These are phyloP conservation scores for Yamadazyma diddensiae DNA, from an alignment of 1,139 yeast genomes.

Conservation along the genomic window DNA sequence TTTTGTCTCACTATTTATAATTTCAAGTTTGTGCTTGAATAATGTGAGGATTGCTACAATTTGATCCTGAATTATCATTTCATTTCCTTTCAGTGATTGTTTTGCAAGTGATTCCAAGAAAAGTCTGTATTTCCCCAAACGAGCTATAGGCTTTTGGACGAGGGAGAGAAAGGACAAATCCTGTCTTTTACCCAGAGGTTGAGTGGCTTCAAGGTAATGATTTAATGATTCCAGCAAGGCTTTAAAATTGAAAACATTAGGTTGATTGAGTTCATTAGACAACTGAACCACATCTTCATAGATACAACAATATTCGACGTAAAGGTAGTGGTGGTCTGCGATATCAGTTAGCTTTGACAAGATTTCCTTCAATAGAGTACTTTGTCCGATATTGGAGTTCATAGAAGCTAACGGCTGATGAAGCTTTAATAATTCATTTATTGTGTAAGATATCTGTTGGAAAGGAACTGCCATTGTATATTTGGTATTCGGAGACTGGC, in stretches of 20 bases:
- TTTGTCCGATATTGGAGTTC: not conserved
- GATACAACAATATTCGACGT: constrained; percentile 42
- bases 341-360: constrained; percentile 1
- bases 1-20: constrained; percentile 24
- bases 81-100: not conserved
- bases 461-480: constrained; percentile 12
- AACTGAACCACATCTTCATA: constrained; percentile 38
- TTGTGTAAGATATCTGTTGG: constrained; percentile 8
- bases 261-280: constrained; percentile 16
- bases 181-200: constrained; percentile 26
- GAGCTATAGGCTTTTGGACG: constrained; percentile 50
- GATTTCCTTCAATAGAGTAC: not conserved
- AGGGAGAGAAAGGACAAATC: constrained; percentile 51
- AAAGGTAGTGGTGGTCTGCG: constrained; percentile 17
- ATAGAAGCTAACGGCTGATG: constrained; percentile 6
- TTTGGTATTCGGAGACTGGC: constrained; percentile 6
- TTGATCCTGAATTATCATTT: not conserved
- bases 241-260: not conserved
- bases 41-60: constrained; percentile 6
- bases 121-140: constrained; percentile 51
- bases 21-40: constrained; percentile 21
- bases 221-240: constrained; percentile 13
- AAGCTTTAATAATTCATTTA: constrained; percentile 6
- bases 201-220: constrained; percentile 42
- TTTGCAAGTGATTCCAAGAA: constrained; percentile 41